phyloP scores from a whole-genome alignment of 139 green algal genomes.

The Coccomyxa sp. region DNA sequence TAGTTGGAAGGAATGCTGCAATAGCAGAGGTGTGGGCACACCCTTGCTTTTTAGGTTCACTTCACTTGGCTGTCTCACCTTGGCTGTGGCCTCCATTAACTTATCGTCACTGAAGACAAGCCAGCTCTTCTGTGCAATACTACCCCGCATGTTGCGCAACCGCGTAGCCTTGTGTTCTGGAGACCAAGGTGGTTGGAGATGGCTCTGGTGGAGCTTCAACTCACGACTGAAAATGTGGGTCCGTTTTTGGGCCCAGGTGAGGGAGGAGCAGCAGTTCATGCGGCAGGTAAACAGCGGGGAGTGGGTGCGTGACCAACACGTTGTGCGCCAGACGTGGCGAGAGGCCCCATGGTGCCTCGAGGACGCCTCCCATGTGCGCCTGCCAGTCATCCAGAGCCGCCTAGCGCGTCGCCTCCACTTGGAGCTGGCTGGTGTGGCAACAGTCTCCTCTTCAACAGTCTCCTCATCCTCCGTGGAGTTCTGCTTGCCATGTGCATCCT shows the following conservation, averaged over 20 bases:
- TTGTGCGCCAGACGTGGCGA: neutral
- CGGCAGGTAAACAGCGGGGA: neutral
- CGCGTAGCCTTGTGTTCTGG: neutral
- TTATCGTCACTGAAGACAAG: neutral
- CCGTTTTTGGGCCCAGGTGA: neutral
- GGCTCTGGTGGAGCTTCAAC: neutral
- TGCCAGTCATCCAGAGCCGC: neutral
- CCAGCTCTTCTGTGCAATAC: neutral
- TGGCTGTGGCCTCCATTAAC: neutral
- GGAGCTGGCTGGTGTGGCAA: neutral
- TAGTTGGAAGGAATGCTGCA: neutral
- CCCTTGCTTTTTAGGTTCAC: neutral
- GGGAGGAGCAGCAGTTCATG: slow-evolving; percentile 1
- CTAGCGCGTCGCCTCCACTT: neutral
- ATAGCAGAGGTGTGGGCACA: neutral
- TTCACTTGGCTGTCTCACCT: neutral
- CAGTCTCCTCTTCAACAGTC: neutral
- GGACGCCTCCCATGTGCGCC: neutral
- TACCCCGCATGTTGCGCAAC: neutral
- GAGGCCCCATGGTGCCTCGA: neutral
- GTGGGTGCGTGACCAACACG: neutral
- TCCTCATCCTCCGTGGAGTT: neutral
- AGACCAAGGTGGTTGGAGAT: neutral
- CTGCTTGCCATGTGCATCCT: neutral
- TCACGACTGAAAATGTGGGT: no score